Percentiles rank a stretch among this genome's conserved stretches.
Conservation (phyloP, 2,329 filamentous ascomycete species). For the Colletotrichum sansevieriae region DNA sequence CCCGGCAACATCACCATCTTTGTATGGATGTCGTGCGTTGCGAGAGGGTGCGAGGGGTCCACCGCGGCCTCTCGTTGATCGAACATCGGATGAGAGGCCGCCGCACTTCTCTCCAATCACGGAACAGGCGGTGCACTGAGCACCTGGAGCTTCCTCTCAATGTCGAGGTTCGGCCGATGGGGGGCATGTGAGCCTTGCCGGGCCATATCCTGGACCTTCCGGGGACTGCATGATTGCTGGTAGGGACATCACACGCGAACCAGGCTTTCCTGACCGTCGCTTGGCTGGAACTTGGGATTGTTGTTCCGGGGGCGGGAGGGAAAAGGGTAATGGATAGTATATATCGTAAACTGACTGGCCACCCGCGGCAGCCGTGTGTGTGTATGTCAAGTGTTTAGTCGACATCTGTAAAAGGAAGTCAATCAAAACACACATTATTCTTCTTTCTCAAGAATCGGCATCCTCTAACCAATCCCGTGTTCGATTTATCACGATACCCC, state of each 20-base stretch:
- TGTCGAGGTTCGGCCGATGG: slow-evolving; percentile 25
- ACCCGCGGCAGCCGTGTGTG: slow-evolving; percentile 13
- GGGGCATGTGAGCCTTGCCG: slow-evolving; percentile 4
- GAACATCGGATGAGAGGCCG: slow-evolving; percentile 35
- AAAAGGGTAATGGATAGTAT: slow-evolving; percentile 24
- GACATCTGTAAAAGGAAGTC: slow-evolving; percentile 11
- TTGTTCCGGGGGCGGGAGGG: slow-evolving; percentile 13
- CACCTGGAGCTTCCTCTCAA: slow-evolving; percentile 12
- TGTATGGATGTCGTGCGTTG: slow-evolving; percentile 34
- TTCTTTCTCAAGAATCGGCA: not conserved
- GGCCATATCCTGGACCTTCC: slow-evolving; percentile 8
- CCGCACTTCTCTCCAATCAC: slow-evolving; percentile 31
- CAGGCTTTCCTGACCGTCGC: slow-evolving; percentile 23
- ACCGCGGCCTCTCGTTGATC: slow-evolving; percentile 6
- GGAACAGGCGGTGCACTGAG: slow-evolving; percentile 22
- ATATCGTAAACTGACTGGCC: slow-evolving; percentile 34
- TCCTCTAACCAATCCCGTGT: not conserved
- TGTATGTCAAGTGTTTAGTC: slow-evolving; percentile 10
- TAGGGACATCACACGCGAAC: slow-evolving; percentile 27
- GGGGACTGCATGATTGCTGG: slow-evolving; percentile 30
- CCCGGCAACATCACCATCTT: slow-evolving; percentile 17
- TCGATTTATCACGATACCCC: not conserved
- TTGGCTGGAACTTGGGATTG: slow-evolving; percentile 25
- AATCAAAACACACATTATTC: slow-evolving; percentile 21
- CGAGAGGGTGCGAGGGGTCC: slow-evolving; percentile 23